Conservation (phyloP, 805 yeast species). For the Zygosaccharomyces kombuchaensis region DNA sequence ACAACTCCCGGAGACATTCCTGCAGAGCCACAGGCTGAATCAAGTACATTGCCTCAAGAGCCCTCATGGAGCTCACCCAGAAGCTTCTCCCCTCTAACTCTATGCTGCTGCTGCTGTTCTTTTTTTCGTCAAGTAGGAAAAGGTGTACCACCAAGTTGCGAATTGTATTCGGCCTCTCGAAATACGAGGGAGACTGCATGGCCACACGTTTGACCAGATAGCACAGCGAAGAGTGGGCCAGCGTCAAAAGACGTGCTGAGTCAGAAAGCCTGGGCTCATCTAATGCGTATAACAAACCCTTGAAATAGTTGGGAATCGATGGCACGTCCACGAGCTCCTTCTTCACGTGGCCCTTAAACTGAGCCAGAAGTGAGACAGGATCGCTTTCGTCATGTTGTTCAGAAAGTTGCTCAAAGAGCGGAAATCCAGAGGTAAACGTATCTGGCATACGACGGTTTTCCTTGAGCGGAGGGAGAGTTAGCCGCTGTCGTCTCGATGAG, state of each 20-base stretch:
- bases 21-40: slow-evolving; percentile 20
- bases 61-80: slow-evolving; percentile 31
- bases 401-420: slow-evolving; percentile 12
- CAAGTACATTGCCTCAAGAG: slow-evolving; percentile 31
- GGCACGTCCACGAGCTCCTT: slow-evolving; percentile 30
- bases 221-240: slow-evolving; percentile 42
- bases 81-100: slow-evolving; percentile 22
- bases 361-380: slow-evolving; percentile 18
- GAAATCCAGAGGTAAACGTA: slow-evolving; percentile 7
- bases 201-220: slow-evolving; percentile 43
- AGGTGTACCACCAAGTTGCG: slow-evolving; percentile 14
- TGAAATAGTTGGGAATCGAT: slow-evolving; percentile 25
- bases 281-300: slow-evolving; percentile 19
- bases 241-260: slow-evolving; percentile 9
- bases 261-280: slow-evolving; percentile 1
- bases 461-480: background rate
- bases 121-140: slow-evolving; percentile 6
- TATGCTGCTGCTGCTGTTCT: background rate
- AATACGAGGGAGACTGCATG: slow-evolving; percentile 34
- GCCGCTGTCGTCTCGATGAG: slow-evolving; percentile 5
- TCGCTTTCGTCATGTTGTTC: slow-evolving; percentile 9
- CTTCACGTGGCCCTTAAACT: slow-evolving; percentile 36
- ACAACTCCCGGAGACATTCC: slow-evolving; percentile 7
- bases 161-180: slow-evolving; percentile 11
- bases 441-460: slow-evolving; percentile 9